Conservation (phyloP, 2,329 filamentous ascomycete genomes). For the Anthostomella pinea region DNA sequence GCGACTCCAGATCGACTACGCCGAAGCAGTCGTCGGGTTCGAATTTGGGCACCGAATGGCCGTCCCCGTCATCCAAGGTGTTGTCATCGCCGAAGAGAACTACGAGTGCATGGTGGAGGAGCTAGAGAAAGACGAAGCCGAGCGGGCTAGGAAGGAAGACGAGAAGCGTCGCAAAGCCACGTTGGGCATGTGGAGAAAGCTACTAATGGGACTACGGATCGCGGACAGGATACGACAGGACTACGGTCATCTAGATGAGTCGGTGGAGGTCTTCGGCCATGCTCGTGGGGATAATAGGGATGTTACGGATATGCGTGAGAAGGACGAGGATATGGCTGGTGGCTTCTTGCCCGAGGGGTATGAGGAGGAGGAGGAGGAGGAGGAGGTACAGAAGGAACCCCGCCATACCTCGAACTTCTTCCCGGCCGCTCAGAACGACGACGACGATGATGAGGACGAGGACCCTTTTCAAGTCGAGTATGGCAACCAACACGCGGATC, state of each 20-base stretch:
- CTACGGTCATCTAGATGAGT: conserved; percentile 63
- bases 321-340: conserved; percentile 54
- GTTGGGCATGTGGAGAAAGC: conserved; percentile 78
- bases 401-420: conserved; percentile 26
- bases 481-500: conserved; percentile 13
- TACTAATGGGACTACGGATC: conserved; percentile 81
- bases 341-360: conserved; percentile 51
- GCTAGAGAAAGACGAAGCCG: conserved; percentile 73
- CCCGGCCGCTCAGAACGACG: conserved; percentile 12
- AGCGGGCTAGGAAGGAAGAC: conserved; percentile 74
- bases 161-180: conserved; percentile 75
- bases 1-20: conserved; percentile 80
- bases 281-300: conserved; percentile 26
- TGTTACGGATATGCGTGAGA: conserved; percentile 22
- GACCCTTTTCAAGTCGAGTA: conserved; percentile 31
- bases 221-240: conserved; percentile 72
- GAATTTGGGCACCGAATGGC: conserved; percentile 95
- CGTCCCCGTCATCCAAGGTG: conserved; percentile 85
- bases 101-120: conserved; percentile 72
- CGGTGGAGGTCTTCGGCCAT: conserved; percentile 54
- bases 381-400: conserved; percentile 9
- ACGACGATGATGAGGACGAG: conserved; percentile 25
- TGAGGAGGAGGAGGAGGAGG: conserved; percentile 21
- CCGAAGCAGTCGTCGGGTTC: conserved; percentile 93
- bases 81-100: conserved; percentile 82